These are phyloP conservation scores for Metschnikowia shivogae DNA, from an alignment of 805 yeast species.

Conservation along the genomic window DNA sequence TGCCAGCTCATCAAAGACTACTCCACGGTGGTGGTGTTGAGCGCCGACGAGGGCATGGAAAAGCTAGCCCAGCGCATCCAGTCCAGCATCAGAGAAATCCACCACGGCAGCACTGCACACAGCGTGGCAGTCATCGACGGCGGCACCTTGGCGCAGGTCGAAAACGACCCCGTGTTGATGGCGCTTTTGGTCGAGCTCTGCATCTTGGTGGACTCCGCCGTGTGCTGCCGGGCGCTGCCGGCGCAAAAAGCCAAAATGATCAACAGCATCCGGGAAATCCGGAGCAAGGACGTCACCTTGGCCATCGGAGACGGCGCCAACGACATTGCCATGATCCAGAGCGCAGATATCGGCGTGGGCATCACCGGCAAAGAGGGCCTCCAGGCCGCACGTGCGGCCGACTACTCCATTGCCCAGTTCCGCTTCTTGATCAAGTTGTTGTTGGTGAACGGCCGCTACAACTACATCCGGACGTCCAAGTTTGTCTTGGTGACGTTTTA, in stretches of 20 bases:
- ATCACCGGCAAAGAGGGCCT: slow-evolving; percentile 96
- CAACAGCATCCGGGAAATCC: slow-evolving; percentile 64
- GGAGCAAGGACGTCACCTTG: slow-evolving; percentile 70
- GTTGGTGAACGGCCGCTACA: slow-evolving; percentile 94
- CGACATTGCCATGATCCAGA: slow-evolving; percentile 98
- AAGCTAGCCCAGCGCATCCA: slow-evolving; percentile 64
- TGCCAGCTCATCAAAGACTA: slow-evolving; percentile 91
- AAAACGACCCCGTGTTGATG: slow-evolving; percentile 66
- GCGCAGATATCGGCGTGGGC: slow-evolving; percentile 97
- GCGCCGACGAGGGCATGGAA: slow-evolving; percentile 43
- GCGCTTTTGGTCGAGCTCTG: slow-evolving; percentile 80
- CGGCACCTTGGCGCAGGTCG: slow-evolving; percentile 70
- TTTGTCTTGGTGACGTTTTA: slow-evolving; percentile 92
- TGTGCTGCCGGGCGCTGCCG: slow-evolving; percentile 95
- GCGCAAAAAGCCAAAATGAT: slow-evolving; percentile 95
- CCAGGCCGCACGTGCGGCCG: slow-evolving; percentile 94
- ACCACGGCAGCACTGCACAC: slow-evolving; percentile 78
- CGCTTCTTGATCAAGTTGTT: slow-evolving; percentile 75
- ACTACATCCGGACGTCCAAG: slow-evolving; percentile 85
- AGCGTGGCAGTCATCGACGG: slow-evolving; percentile 95
- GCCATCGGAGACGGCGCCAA: slow-evolving; percentile 99
- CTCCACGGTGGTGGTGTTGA: slow-evolving; percentile 78
- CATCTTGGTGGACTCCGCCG: slow-evolving; percentile 81
- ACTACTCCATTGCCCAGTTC: slow-evolving; percentile 93
- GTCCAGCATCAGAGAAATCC: slow-evolving; percentile 70